Percentiles rank a stretch among this genome's conserved stretches.
Conservation (phyloP, 2,329 filamentous ascomycete species). For the Pseudopyricularia javanii region DNA sequence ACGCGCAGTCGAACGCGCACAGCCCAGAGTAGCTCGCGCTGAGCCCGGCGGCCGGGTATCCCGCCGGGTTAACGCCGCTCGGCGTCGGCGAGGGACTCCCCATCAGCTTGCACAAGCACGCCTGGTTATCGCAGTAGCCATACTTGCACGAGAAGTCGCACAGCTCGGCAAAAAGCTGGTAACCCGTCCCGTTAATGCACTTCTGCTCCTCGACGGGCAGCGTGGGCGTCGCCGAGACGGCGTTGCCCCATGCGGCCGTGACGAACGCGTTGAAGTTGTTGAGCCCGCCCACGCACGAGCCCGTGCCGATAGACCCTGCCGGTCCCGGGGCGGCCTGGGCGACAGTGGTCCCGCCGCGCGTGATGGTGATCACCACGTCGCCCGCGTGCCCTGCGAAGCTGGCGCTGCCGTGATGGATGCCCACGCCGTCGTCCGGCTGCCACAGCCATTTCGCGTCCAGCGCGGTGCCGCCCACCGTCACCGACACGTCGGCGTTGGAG, state of each 20-base stretch:
- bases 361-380: neutral
- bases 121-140: conserved; percentile 10
- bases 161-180: too few relatives aligned
- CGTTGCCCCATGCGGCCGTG: too few relatives aligned
- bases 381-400: neutral
- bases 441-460: too few relatives aligned
- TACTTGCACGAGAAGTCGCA: conserved; percentile 9
- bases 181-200: too few relatives aligned
- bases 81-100: too few relatives aligned
- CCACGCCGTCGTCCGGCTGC: neutral
- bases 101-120: too few relatives aligned
- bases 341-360: neutral
- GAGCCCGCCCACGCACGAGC: conserved; percentile 37
- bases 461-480: too few relatives aligned
- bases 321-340: neutral
- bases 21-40: too few relatives aligned
- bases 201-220: too few relatives aligned
- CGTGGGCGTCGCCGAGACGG: too few relatives aligned
- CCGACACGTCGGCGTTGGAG: neutral
- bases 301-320: neutral
- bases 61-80: too few relatives aligned
- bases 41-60: too few relatives aligned
- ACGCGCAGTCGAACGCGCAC: conserved; percentile 9
- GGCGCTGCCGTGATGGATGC: neutral
- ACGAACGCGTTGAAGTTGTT: conserved; percentile 42